phyloP scores from a whole-genome alignment of 2,329 filamentous ascomycete species.

The Rhynchosporium secalis region DNA sequence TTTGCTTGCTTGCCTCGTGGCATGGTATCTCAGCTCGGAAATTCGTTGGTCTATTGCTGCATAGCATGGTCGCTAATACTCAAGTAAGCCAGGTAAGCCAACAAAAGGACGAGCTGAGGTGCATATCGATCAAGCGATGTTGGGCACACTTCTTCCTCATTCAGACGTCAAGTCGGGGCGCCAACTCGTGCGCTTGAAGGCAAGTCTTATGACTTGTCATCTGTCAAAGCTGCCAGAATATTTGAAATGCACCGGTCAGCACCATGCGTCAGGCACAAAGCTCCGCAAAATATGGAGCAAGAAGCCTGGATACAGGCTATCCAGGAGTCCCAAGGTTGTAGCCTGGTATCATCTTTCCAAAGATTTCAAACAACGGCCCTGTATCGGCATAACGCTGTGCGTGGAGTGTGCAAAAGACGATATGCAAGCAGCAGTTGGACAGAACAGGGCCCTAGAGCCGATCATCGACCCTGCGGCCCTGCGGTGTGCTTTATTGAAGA shows the following conservation, averaged over 20 bases:
- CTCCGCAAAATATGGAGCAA: conserved; percentile 12
- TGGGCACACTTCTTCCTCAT: neutral
- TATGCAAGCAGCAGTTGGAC: neutral
- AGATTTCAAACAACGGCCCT: neutral
- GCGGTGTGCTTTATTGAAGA: neutral
- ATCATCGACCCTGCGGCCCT: neutral
- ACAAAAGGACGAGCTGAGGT: neutral
- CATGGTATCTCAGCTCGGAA: neutral
- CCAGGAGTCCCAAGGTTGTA: neutral
- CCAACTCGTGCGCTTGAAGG: neutral
- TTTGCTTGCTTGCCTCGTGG: neutral
- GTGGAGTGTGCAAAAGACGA: neutral
- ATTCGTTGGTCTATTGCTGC: neutral
- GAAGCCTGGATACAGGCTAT: neutral
- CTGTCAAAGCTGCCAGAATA: conserved; percentile 7
- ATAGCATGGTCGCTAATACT: neutral
- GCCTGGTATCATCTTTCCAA: neutral
- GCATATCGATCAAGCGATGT: neutral
- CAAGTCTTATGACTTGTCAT: conserved; percentile 7
- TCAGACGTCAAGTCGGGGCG: neutral
- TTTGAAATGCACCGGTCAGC: conserved; percentile 6
- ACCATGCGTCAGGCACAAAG: neutral
- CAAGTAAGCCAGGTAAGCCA: neutral
- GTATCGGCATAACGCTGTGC: neutral
- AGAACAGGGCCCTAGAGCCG: neutral